phyloP scores from a whole-genome alignment of 495 filamentous ascomycete species.

The Penicillium egyptiacum region DNA sequence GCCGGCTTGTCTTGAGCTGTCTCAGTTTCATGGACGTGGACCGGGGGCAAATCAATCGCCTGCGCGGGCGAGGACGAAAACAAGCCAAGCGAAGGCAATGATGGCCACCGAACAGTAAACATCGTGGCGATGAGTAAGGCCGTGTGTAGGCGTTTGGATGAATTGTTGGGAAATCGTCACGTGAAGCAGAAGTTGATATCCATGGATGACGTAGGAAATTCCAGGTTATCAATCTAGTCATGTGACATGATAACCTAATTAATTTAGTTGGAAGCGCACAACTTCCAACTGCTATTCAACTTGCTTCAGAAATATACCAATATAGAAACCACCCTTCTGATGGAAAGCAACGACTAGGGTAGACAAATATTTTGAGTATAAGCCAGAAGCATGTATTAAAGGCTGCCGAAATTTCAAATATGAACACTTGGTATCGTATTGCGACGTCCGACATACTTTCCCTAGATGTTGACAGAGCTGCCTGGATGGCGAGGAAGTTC shows the following conservation, averaged over 20 bases:
- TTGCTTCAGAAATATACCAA: neutral
- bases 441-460: neutral
- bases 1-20: slow-evolving; percentile 72
- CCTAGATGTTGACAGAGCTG: neutral
- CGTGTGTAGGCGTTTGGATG: slow-evolving; percentile 2
- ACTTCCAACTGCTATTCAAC: neutral
- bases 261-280: neutral
- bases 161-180: slow-evolving; percentile 26
- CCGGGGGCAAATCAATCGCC: slow-evolving; percentile 64
- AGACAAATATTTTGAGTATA: neutral
- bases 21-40: slow-evolving; percentile 76
- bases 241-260: slow-evolving; percentile 8
- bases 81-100: slow-evolving; percentile 18
- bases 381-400: neutral
- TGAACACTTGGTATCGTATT: neutral
- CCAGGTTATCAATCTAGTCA: slow-evolving; percentile 13
- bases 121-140: slow-evolving; percentile 18
- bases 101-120: slow-evolving; percentile 33
- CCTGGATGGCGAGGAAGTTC: neutral
- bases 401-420: neutral
- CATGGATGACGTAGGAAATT: slow-evolving; percentile 20
- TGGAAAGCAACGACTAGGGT: neutral
- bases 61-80: slow-evolving; percentile 25
- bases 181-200: slow-evolving; percentile 12
- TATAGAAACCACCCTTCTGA: neutral